Evolutionary conservation across 2,329 filamentous ascomycete genomes (phyloP).

Genomic region (Domatiomyces catenatus): DNA sequence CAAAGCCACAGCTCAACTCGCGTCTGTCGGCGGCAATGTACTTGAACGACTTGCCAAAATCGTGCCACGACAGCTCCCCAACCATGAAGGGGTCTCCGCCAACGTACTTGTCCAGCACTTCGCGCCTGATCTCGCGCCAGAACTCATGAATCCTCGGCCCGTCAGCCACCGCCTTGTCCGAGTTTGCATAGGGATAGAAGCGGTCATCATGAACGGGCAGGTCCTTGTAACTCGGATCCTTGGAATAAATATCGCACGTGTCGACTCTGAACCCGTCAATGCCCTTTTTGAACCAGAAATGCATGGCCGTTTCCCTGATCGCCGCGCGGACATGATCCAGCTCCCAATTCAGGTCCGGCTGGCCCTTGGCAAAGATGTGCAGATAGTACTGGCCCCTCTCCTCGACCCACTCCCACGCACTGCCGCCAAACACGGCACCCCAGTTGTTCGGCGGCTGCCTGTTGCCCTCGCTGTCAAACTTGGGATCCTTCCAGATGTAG

Average conservation of each 20-base stretch:
- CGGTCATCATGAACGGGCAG: constrained; percentile 26
- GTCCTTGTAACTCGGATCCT: constrained; percentile 32
- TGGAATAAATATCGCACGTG: constrained; percentile 14
- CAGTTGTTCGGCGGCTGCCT: constrained; percentile 45
- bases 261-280: constrained; percentile 56
- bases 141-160: constrained; percentile 44
- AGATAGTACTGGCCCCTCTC: constrained; percentile 42
- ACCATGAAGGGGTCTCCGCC: constrained; percentile 42
- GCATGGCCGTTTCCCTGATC: constrained; percentile 51
- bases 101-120: constrained; percentile 36
- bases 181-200: neutral
- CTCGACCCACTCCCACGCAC: constrained; percentile 10
- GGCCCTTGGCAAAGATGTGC: constrained; percentile 53
- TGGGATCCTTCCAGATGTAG: constrained; percentile 49
- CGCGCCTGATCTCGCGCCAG: constrained; percentile 36
- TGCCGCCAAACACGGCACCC: constrained; percentile 24
- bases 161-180: constrained; percentile 24
- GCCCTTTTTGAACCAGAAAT: constrained; percentile 58
- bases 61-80: constrained; percentile 40
- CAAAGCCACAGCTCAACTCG: constrained; percentile 55
- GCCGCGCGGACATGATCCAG: constrained; percentile 46
- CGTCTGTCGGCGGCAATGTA: constrained; percentile 32
- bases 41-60: constrained; percentile 33
- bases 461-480: constrained; percentile 36
- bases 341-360: constrained; percentile 70